A percentile compares a stretch with the other conserved stretches of the same genome.
Conservation (phyloP, 139 green algal genomes). For the Chlorella sorokiniana region DNA sequence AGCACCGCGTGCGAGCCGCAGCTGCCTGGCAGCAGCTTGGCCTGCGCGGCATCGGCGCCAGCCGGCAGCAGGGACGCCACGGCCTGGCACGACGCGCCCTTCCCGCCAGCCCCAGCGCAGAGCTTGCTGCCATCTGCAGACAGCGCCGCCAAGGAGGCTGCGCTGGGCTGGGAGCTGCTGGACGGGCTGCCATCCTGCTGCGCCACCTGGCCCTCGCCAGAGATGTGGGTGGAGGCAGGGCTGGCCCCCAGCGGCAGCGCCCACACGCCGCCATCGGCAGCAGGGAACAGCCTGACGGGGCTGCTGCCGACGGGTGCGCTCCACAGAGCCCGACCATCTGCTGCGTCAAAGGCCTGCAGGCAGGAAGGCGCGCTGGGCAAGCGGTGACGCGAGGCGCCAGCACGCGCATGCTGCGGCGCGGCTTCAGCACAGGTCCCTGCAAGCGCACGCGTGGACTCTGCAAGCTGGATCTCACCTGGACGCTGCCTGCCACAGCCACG, state of each 20-base stretch:
- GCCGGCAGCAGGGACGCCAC: conserved; percentile 16
- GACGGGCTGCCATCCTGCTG: background rate
- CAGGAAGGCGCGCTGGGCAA: background rate
- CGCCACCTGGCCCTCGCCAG: background rate
- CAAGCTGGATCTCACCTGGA: background rate
- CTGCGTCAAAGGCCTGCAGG: conserved; percentile 4
- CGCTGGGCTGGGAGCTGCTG: background rate
- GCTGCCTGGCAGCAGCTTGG: conserved; percentile 9
- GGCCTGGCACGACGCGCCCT: background rate
- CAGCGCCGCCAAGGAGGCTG: conserved; percentile 15
- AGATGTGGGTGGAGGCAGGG: background rate
- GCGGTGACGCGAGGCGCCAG: background rate
- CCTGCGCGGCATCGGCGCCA: background rate
- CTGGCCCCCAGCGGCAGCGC: background rate
- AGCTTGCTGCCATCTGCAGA: conserved; percentile 15
- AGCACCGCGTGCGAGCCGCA: conserved; percentile 1
- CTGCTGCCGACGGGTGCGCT: background rate
- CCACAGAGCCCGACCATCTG: conserved; percentile 1
- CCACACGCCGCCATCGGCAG: background rate
- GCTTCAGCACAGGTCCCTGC: background rate
- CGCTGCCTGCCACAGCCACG: background rate
- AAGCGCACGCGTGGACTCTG: background rate
- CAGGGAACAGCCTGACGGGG: background rate
- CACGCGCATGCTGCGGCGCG: background rate
- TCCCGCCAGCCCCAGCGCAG: background rate